A percentile compares a stretch with the other conserved stretches of the same genome.
These are phyloP conservation scores for Speleostelium caveatum DNA, from an alignment of 78 protist species.

Conservation along the genomic window DNA sequence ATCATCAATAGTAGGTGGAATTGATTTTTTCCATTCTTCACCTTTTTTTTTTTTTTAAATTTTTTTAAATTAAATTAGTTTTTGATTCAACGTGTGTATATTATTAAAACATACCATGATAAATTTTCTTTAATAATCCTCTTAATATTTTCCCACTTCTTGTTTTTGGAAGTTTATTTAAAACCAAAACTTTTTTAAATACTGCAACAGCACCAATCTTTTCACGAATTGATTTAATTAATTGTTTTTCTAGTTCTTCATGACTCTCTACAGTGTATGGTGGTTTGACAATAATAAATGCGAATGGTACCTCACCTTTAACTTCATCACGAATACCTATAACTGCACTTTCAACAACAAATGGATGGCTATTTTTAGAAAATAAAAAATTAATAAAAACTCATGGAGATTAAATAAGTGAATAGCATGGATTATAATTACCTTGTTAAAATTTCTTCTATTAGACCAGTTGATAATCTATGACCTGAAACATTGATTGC, in stretches of 20 bases:
- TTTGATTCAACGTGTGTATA: background rate
- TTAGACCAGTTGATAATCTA: constrained; percentile 85
- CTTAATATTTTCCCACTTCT: constrained; percentile 14
- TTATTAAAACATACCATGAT: too few relatives aligned
- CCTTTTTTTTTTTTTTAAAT: background rate
- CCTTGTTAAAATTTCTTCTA: constrained; percentile 83
- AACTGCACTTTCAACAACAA: constrained; percentile 88
- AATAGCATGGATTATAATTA: too few relatives aligned
- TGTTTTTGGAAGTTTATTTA: constrained; percentile 5
- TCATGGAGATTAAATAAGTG: too few relatives aligned
- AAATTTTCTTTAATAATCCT: too few relatives aligned
- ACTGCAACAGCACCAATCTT: background rate
- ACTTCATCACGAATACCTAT: constrained; percentile 86
- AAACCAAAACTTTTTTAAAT: background rate
- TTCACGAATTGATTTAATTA: background rate
- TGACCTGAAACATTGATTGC: constrained; percentile 94
- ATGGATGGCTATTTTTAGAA: constrained; percentile 44
- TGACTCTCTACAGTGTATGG: background rate
- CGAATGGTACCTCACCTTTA: constrained; percentile 91
- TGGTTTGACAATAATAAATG: constrained; percentile 80
- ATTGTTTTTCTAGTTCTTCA: constrained; percentile 9
- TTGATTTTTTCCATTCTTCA: background rate
- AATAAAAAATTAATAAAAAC: too few relatives aligned
- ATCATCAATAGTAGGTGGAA: background rate
- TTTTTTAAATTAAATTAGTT: background rate